Conservation (phyloP, 2,329 filamentous ascomycete genomes). For the Paecilomyces niveus region DNA sequence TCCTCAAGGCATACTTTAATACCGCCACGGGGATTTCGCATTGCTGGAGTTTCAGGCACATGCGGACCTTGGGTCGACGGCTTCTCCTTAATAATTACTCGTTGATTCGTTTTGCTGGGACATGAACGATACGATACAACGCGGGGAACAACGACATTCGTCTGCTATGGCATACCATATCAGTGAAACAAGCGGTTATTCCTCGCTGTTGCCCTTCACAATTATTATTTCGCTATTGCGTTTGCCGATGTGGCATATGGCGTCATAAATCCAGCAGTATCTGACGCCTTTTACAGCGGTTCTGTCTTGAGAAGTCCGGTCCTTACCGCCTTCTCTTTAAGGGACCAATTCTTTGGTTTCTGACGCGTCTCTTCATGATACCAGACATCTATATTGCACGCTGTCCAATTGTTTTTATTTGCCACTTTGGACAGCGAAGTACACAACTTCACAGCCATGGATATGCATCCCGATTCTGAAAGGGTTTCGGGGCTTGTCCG, state of each 20-base stretch:
- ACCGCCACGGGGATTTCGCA: conserved; percentile 78
- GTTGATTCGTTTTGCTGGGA: conserved; percentile 37
- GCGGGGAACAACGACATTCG: not conserved
- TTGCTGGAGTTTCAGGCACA: conserved; percentile 81
- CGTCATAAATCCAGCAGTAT: not conserved
- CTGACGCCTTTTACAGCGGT: not conserved
- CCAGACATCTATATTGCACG: not conserved
- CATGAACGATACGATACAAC: not conserved
- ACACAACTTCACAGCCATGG: not conserved
- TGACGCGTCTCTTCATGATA: not conserved
- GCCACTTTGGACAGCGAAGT: not conserved
- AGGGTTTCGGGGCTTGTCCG: not conserved
- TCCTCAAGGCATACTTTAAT: conserved; percentile 69
- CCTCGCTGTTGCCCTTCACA: not conserved
- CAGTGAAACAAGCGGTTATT: not conserved
- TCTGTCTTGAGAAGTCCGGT: not conserved
- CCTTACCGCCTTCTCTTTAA: not conserved
- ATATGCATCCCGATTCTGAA: not conserved
- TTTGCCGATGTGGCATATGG: not conserved
- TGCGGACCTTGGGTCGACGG: conserved; percentile 76
- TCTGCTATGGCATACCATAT: not conserved
- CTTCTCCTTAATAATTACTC: conserved; percentile 72
- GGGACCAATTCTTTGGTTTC: not conserved
- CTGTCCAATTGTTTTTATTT: not conserved
- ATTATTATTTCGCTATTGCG: not conserved